Conservation (phyloP, 108 stramenopile species). For the Cylindrotheca fusiformis region DNA sequence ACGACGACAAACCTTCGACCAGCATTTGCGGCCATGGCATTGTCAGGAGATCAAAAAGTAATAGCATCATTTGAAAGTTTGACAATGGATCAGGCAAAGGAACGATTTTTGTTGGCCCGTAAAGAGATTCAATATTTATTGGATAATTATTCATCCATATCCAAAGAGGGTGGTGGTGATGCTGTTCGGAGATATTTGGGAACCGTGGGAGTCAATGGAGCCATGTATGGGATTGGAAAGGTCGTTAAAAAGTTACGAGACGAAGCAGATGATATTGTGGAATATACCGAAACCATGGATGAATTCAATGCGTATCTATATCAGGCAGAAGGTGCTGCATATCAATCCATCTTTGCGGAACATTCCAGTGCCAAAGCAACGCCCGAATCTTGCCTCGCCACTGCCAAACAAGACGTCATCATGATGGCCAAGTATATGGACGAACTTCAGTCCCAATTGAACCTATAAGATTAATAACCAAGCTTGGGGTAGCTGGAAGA, state of each 20-base stretch:
- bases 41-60: too few species aligned
- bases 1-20: too few species aligned
- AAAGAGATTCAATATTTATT: conserved; percentile 48
- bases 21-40: too few species aligned
- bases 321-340: conserved; percentile 61
- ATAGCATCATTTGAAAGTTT: too few species aligned
- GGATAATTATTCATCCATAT: conserved; percentile 49
- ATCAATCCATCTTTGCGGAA: conserved; percentile 61
- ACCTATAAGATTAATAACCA: conserved; percentile 26
- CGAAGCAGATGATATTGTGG: conserved; percentile 58
- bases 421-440: conserved; percentile 50
- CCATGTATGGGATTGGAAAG: conserved; percentile 59
- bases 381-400: conserved; percentile 45
- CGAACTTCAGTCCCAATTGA: conserved; percentile 41
- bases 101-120: conserved; percentile 40
- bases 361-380: conserved; percentile 51
- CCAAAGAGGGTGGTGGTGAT: conserved; percentile 49
- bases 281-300: conserved; percentile 51
- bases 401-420: conserved; percentile 44
- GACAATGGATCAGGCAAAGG: conserved; percentile 26
- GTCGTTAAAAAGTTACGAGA: conserved; percentile 44
- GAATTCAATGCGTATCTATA: conserved; percentile 56
- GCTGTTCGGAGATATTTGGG: conserved; percentile 56
- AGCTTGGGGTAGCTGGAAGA: too few species aligned
- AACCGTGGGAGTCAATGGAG: conserved; percentile 47